Evolutionary conservation across 257 asterid genomes (phyloP).

Genomic region (Ophiorrhiza pumila): DNA sequence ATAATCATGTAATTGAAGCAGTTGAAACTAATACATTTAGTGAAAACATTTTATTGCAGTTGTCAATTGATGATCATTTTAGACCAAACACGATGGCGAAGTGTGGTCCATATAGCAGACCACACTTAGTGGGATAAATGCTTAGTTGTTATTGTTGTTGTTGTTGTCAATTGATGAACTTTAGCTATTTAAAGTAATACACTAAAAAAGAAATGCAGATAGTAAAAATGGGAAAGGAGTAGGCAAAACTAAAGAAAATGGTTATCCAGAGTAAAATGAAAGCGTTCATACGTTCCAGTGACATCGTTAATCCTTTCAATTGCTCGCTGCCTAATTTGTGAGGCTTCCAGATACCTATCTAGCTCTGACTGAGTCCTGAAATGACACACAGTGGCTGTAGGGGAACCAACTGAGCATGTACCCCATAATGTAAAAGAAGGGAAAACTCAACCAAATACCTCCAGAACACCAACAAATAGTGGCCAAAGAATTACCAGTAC

Average conservation of each 20-base stretch:
- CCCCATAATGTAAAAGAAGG: slow-evolving; percentile 26
- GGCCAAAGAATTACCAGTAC: slow-evolving; percentile 60
- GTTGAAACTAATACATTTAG: neutral
- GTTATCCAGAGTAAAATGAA: slow-evolving; percentile 13
- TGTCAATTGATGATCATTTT: neutral
- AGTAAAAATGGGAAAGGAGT: neutral
- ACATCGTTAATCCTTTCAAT: slow-evolving; percentile 84
- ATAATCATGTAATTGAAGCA: neutral
- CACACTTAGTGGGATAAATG: too few relatives aligned
- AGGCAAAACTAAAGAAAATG: neutral
- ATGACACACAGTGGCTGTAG: slow-evolving; percentile 72
- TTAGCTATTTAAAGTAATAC: too few relatives aligned
- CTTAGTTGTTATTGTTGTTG: too few relatives aligned
- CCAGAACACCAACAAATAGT: slow-evolving; percentile 10
- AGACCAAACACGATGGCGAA: too few relatives aligned
- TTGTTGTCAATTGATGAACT: neutral
- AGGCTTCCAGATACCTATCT: slow-evolving; percentile 90
- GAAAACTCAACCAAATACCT: slow-evolving; percentile 10
- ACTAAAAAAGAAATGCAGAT: neutral
- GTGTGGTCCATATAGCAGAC: too few relatives aligned
- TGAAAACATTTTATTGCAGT: neutral
- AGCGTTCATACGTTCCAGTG: slow-evolving; percentile 73
- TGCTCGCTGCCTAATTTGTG: slow-evolving; percentile 82
- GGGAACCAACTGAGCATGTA: slow-evolving; percentile 60
- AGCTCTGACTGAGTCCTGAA: slow-evolving; percentile 94